Base-by-base conservation (phyloP, 1,284 basidiomycete species). In the Sporisorium reilianum region DNA sequence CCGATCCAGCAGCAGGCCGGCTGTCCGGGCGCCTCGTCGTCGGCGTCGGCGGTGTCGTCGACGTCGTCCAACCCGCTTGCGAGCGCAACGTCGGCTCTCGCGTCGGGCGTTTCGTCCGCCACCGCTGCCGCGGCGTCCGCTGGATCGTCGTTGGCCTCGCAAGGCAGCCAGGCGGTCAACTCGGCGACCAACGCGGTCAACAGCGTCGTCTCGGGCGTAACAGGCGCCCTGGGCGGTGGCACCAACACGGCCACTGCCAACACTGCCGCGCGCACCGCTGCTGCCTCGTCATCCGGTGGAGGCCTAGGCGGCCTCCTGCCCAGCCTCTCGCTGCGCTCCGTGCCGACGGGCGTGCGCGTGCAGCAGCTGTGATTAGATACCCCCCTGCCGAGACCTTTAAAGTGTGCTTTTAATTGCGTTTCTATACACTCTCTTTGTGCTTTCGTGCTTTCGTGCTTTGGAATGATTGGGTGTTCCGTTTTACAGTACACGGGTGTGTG, bases 11-110 rank as follows among this genome's bases (percentile, higher is more conserved):
- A 20, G 28, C 32, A 53, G 23, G 72, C 63, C 26, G 25, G n/a
- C 22, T 75, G 72, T 57, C 59, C 72, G 2, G 50, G 50, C 38
- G 51, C 51, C 3, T 22, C 63, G 11, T 61, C 65, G 38, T 64
- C 63, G 36, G 52, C 58, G 26, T 30, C 51, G 12, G 38, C 22
- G 1, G 25, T 48, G 3, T 20, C 51, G 18, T 54, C 62, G 32
- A 42, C 63, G 16, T 62, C 45, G 14, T 36, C 59, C 20, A 58
- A 56, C 32, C 41, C 55, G 3, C 41, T 49, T 2, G 34, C 62
- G 16, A 44, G 63, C 22, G 54, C 49, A n/a, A 30, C 68, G 3
- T 6, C 54, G 10, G 28, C 40, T 6, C n/a, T 46, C 1, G 34
- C 55, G 0, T 54, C 54, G 8, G 46, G 48, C 7, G 54, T 20